Evolutionary conservation across 805 yeast species (phyloP), one percentile per base, ranked within the genome.

Genomic region (Blastobotrys attinorum): DNA sequence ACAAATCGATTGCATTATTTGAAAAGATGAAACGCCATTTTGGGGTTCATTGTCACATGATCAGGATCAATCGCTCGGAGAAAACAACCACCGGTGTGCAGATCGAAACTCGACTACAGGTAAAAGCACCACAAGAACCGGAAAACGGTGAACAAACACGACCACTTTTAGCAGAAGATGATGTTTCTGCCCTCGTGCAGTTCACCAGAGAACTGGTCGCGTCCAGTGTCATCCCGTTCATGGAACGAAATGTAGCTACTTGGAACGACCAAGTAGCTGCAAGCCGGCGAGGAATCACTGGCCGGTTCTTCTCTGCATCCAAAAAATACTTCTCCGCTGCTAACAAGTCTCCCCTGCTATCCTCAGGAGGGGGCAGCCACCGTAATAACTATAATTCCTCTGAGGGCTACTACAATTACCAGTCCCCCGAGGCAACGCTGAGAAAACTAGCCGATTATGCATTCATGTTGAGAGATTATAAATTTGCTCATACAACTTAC

Each of bases 391-490:
- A 27, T 11, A 18, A 18, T 10, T 38, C 47, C 7, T 43, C 45
- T 5, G 22, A 42, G 11, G 81, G 79, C 18, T 76, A 69, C 52
- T 88, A 87, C 57, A 63, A 74, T 35, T 75, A 77, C 8, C 67
- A 74, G 2, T 69, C 87, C 0, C 72, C 80, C 1, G 96, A 87
- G 53, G 83, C 85, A 57, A 70, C 76, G 35, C 70, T 88, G 22
- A 69, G 97, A 40, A 82, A 83, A 57, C 66, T 90, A 22, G 97
- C 95, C 0, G 98, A 92, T 60, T 86, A 95, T 86, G 79, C 88
- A 4, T 78, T 90, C 55, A 85, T 92, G 79, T 64, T 89, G n/a
- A 75, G 88, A 31, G 96, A 92, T 65, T 90, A 83, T 69, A 80
- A 81, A 59, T 79, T 77, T 46, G 92, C 97, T 2, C 81, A 83